Conservation (phyloP, 768 basidiomycete genomes). For the Kwoniella sp. region DNA sequence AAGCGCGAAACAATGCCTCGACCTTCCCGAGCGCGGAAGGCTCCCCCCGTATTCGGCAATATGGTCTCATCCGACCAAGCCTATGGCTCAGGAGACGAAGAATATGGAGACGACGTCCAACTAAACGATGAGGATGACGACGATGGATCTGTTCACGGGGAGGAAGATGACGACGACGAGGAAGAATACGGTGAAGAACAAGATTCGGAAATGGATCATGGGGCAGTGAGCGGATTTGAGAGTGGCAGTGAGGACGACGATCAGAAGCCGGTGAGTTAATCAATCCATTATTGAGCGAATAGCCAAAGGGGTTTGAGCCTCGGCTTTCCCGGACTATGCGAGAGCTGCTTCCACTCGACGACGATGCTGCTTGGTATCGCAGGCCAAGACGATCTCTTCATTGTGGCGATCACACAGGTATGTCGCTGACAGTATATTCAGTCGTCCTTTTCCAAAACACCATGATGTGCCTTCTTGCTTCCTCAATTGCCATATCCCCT, state of each 20-base stretch:
- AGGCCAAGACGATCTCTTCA: no score
- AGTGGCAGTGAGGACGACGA: not conserved
- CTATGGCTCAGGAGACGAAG: conserved; percentile 18
- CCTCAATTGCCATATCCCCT: no score
- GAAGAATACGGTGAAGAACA: not conserved
- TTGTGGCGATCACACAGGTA: no score
- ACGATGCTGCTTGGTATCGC: no score
- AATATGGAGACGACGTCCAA: not conserved
- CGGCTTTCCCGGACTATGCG: no score
- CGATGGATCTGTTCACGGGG: not conserved
- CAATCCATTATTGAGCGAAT: no score
- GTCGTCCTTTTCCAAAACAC: no score
- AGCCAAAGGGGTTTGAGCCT: no score
- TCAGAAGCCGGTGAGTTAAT: not conserved
- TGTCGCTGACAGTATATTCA: no score
- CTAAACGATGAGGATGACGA: conserved; percentile 3
- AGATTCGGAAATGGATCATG: not conserved
- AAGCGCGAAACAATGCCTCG: no score
- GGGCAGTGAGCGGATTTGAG: not conserved
- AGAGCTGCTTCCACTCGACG: no score
- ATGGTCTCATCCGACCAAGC: conserved; percentile 5
- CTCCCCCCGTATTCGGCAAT: conserved; percentile 12
- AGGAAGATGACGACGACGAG: not conserved
- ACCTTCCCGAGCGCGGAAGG: conserved; percentile 10
- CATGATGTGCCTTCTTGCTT: no score